phyloP scores from a whole-genome alignment of 805 yeast genomes.

The Blastobotrys mokoenaii region DNA sequence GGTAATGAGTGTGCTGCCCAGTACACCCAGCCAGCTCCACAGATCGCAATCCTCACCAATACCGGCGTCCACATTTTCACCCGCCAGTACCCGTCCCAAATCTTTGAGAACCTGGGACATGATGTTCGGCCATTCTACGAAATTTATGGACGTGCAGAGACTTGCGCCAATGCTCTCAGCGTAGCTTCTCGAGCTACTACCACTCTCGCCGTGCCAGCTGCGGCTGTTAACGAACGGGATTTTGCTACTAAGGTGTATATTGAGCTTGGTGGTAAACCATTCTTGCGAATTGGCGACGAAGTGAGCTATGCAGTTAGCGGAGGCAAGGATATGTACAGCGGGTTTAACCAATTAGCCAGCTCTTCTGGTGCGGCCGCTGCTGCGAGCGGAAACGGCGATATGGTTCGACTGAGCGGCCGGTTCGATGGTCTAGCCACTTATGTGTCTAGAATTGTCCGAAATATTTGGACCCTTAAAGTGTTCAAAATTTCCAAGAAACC shows the following conservation, averaged over 20 bases:
- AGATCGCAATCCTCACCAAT: constrained; percentile 75
- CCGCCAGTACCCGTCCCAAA: constrained; percentile 71
- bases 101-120: constrained; percentile 59
- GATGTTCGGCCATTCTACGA: constrained; percentile 61
- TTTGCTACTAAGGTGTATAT: constrained; percentile 27
- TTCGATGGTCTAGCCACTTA: constrained; percentile 81
- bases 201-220: neutral
- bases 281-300: constrained; percentile 23
- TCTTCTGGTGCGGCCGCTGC: constrained; percentile 3
- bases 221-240: constrained; percentile 29
- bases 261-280: constrained; percentile 31
- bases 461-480: constrained; percentile 68
- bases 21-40: constrained; percentile 55
- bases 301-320: constrained; percentile 7
- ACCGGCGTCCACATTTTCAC: constrained; percentile 69
- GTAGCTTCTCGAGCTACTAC: constrained; percentile 52
- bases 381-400: constrained; percentile 8
- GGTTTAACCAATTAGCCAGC: neutral
- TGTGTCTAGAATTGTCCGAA: constrained; percentile 68
- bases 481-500: constrained; percentile 9
- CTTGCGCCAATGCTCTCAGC: constrained; percentile 81
- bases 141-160: constrained; percentile 80
- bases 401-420: constrained; percentile 80
- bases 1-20: constrained; percentile 85
- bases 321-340: neutral